Evolutionary conservation across 352 stramenopile genomes (phyloP), one percentile per base, ranked within the genome.

Genomic region (Globisporangium solare): DNA sequence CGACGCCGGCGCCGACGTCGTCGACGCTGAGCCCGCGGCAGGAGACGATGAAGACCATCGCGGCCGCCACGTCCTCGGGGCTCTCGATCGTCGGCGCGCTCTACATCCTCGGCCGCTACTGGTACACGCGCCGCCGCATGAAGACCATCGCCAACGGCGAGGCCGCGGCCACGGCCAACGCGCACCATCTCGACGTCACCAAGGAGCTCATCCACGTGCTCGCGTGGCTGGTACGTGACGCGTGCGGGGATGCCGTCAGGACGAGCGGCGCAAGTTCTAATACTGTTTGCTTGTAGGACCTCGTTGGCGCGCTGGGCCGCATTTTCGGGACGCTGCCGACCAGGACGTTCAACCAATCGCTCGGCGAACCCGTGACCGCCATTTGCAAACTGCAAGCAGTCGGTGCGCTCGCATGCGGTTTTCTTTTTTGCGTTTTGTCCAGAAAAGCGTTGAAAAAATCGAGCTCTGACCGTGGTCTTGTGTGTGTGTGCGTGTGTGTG

Each of bases 131-230:
- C 1, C 64, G 76, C 1, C 64, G 76, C 41, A 61, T 79, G 27
- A 82, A 80, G 51, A 59, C 71, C 58, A 43, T 43, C 39, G 39
- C 39, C 2, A 51, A 24, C 51, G 51, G 51, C 7, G 31, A 18
- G 17, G 70, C 78, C 37, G 65, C 70, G 2, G 58, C 41, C 15
- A 43, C 11, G 13, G 32, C 13, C 17, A 31, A 56, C 4, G 67
- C 68, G 1, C 63, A 71, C 47, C 67, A 91, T 27, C 66, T 90
- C 32, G 83, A 92, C 69, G 80, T 92, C 18, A 91, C 80, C 31
- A 92, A 92, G 60, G 80, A 92, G 58, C 80, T 94, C 49, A 83
- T 94, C 47, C 84, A 94, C 59, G 82, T 94, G 18, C 74, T 94
- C 43, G 84, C 84, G 17, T 92, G 83, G 73, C 64, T 92, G 54